Conservation (phyloP, 805 yeast genomes). For the Debaryomyces tyrocola region DNA sequence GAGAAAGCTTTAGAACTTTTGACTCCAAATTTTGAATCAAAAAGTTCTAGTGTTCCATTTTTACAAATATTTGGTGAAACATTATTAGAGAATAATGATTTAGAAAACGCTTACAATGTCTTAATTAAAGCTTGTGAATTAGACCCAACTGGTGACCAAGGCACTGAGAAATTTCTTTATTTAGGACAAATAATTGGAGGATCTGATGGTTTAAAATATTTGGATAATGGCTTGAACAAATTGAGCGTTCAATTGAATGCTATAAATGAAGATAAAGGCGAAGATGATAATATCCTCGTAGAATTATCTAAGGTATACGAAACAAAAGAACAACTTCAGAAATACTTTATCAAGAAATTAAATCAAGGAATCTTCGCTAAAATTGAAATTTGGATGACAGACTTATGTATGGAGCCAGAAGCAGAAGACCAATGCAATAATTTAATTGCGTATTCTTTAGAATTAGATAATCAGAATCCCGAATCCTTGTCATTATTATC, state of each 20-base stretch:
- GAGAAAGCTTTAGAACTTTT: conserved; percentile 53
- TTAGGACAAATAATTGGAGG: conserved; percentile 93
- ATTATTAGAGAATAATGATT: conserved; percentile 73
- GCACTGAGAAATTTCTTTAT: conserved; percentile 83
- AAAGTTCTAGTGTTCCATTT: conserved; percentile 42
- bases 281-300: conserved; percentile 21
- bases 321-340: conserved; percentile 19
- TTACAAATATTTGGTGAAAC: conserved; percentile 72
- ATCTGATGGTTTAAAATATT: conserved; percentile 59
- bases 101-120: conserved; percentile 72
- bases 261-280: conserved; percentile 22
- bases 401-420: conserved; percentile 87
- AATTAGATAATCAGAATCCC: conserved; percentile 61
- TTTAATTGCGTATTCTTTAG: conserved; percentile 62
- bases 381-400: conserved; percentile 98
- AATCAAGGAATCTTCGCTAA: conserved; percentile 79
- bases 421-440: conserved; percentile 83
- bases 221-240: conserved; percentile 61
- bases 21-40: conserved; percentile 30
- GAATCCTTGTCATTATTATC: conserved; percentile 83
- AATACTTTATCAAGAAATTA: conserved; percentile 53
- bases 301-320: conserved; percentile 25
- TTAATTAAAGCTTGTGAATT: conserved; percentile 60
- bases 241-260: conserved; percentile 39
- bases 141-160: conserved; percentile 65